Evolutionary conservation across 306 rosid species (phyloP).

Genomic region (Cucurbita ficifolia): DNA sequence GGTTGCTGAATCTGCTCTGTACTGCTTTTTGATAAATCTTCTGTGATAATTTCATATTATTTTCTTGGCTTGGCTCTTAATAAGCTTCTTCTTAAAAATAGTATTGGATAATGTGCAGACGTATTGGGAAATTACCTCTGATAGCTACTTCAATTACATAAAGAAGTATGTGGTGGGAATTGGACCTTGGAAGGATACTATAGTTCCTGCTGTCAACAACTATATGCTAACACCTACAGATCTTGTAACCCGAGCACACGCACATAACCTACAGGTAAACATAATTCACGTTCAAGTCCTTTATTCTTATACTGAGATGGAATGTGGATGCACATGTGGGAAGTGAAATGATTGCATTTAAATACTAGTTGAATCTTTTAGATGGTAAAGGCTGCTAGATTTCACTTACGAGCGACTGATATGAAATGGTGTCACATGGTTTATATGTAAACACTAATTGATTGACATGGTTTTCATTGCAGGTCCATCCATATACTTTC

Average conservation of each 20-base stretch:
- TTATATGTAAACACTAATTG: not conserved
- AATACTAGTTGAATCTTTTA: not conserved
- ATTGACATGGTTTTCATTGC: conserved; percentile 10
- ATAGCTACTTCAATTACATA: conserved; percentile 50
- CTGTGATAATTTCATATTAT: not conserved
- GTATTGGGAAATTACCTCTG: conserved; percentile 84
- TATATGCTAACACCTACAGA: conserved; percentile 42
- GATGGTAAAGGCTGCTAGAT: not conserved
- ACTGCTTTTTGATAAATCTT: not conserved
- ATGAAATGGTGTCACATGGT: not conserved
- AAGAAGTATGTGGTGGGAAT: conserved; percentile 67
- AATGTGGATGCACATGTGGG: not conserved
- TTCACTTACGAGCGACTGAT: not conserved
- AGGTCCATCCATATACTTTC: conserved; percentile 92
- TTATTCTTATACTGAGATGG: not conserved
- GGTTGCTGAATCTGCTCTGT: not conserved
- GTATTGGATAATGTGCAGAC: conserved; percentile 39
- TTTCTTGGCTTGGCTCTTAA: not conserved
- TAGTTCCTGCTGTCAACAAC: conserved; percentile 46
- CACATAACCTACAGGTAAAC: conserved; percentile 65
- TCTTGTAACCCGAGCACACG: conserved; percentile 72
- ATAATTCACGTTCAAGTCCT: conserved; percentile 1
- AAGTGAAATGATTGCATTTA: not conserved
- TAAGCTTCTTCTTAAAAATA: not conserved
- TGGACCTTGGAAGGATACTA: conserved; percentile 90